phyloP scores from a whole-genome alignment of 768 basidiomycete species.

The Termitomyces sp. region DNA sequence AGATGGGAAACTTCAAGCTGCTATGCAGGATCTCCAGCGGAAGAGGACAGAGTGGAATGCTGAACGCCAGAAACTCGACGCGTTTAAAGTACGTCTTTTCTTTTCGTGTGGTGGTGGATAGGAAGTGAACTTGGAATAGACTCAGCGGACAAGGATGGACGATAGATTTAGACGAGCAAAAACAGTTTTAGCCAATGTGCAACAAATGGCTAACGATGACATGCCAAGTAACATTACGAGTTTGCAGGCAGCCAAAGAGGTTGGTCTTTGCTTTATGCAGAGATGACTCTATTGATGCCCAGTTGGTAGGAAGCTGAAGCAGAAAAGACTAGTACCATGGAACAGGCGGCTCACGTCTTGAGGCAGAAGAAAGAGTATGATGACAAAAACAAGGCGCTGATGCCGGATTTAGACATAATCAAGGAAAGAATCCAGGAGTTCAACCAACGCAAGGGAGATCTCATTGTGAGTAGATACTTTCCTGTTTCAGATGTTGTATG shows the following conservation, averaged over 20 bases:
- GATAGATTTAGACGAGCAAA: conserved; percentile 19
- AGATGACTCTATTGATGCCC: neutral
- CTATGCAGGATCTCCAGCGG: conserved; percentile 22
- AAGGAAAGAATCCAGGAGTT: conserved; percentile 49
- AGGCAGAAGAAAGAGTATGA: conserved; percentile 44
- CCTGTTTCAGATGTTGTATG: neutral
- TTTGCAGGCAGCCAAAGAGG: conserved; percentile 50
- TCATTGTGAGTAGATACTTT: conserved; percentile 34
- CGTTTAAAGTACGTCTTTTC: conserved; percentile 24
- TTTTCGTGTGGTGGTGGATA: neutral
- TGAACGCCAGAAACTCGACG: conserved; percentile 23
- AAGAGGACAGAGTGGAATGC: conserved; percentile 24
- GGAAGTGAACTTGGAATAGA: conserved; percentile 14
- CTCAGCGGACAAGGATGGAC: conserved; percentile 17
- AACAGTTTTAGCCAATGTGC: conserved; percentile 30
- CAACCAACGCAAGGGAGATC: conserved; percentile 33
- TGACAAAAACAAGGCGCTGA: conserved; percentile 34
- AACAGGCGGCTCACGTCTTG: conserved; percentile 45
- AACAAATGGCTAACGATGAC: conserved; percentile 64
- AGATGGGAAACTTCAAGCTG: conserved; percentile 30
- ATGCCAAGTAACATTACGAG: conserved; percentile 59
- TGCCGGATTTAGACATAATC: conserved; percentile 39
- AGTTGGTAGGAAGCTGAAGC: conserved; percentile 43
- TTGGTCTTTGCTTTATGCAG: conserved; percentile 16
- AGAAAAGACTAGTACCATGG: conserved; percentile 42